Evolutionary conservation across 495 filamentous ascomycete genomes (phyloP), one percentile per base, ranked within the genome.

Genomic region (Aspergillus avenaceus): DNA sequence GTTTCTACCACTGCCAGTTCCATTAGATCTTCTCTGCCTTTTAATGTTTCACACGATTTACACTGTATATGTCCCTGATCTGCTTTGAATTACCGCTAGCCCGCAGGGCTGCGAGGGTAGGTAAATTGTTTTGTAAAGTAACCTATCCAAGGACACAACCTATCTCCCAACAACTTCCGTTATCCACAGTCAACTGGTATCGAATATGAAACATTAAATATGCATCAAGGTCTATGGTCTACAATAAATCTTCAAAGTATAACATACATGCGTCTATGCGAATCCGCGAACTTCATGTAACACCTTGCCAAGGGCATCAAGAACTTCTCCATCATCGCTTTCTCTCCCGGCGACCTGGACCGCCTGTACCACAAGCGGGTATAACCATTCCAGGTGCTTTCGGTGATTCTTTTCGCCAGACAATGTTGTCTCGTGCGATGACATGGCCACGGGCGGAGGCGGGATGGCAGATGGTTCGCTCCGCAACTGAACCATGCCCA

Each of bases 341-440:
- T 79, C 81, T 32, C 76, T 78, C 14, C 81, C 80, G 11, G 88
- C 85, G 0, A 89, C 84, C 54, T 78, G 78, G 0, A 88, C 71
- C 5, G 84, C 88, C 45, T 78, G 77, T 11, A 84, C 80, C 19
- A 96, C 61, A n/a, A 97, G 72, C 24, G 89, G 86, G 62, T 92
- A 96, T 44, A 98, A 69, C 67, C 85, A 78, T 48, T 86, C 78
- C 19, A 97, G 67, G 71, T 97, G 93, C 64, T 87, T 87, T 59
- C 72, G 77, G n/a, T 70, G 58, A 49, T 70, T 54, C 34, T 40
- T 27, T 29, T 27, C 28, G n/a, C 28, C 49, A 12, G 19, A 45
- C 14, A 16, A 12, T 26, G 14, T 42, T 31, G 48, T 65, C 60
- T 21, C 34, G 12, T 21, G 8, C 2, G 27, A 25, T 46, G 77